Conservation (phyloP, 768 basidiomycete genomes). For the Trametes coccinea region DNA sequence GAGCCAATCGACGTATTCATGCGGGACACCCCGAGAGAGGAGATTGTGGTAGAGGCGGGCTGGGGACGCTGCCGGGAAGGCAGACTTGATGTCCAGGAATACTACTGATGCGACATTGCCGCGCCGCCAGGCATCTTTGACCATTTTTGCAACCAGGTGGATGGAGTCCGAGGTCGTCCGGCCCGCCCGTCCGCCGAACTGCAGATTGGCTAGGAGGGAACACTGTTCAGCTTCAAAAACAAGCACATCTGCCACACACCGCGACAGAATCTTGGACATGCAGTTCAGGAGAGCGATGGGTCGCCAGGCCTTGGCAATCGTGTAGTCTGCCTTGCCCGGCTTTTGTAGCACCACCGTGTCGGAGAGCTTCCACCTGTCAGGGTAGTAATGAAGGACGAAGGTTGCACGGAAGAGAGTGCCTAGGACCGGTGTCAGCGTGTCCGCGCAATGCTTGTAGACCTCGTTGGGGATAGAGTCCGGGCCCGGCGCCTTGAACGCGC, state of each 20-base stretch:
- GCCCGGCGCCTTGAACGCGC: slow-evolving; percentile 38
- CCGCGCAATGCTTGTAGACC: slow-evolving; percentile 31
- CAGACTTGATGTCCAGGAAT: slow-evolving; percentile 35
- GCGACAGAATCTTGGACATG: slow-evolving; percentile 26
- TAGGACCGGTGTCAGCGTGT: slow-evolving; percentile 30
- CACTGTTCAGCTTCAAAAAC: slow-evolving; percentile 2
- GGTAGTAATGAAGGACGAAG: slow-evolving; percentile 25
- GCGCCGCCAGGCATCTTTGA: slow-evolving; percentile 27
- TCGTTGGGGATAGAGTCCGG: slow-evolving; percentile 35
- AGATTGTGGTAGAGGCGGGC: slow-evolving; percentile 18
- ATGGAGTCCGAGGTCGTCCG: slow-evolving; percentile 27
- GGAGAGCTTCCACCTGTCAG: slow-evolving; percentile 27
- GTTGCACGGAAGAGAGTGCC: slow-evolving; percentile 32
- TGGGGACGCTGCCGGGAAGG: slow-evolving; percentile 27
- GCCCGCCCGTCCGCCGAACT: slow-evolving; percentile 30
- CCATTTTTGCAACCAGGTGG: slow-evolving; percentile 20
- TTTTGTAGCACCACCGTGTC: slow-evolving; percentile 38
- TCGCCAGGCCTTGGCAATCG: slow-evolving; percentile 34
- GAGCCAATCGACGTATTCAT: slow-evolving; percentile 20
- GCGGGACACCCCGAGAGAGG: slow-evolving; percentile 11
- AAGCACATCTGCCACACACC: slow-evolving; percentile 21
- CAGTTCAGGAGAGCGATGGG: slow-evolving; percentile 40
- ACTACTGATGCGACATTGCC: slow-evolving; percentile 33
- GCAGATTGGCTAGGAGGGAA: slow-evolving; percentile 20
- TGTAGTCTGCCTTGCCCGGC: slow-evolving; percentile 39